Conservation (phyloP, 73 alveolate species). For the Tetrahymena malaccensis region DNA sequence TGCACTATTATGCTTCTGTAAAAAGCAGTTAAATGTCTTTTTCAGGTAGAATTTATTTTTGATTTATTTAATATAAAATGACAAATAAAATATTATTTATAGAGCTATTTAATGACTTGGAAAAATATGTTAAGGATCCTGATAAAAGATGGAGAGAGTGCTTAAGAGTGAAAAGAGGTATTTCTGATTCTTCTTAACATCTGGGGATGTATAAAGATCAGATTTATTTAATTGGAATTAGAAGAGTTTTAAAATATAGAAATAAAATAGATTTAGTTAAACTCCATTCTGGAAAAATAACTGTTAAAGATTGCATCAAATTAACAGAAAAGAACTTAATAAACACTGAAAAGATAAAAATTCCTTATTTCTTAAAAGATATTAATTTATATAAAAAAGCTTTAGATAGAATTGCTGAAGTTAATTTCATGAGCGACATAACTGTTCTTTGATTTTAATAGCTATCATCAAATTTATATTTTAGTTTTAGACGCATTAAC, state of each 20-base stretch:
- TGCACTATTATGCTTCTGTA: conserved; percentile 56
- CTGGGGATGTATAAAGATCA: conserved; percentile 80
- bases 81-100: conserved; percentile 48
- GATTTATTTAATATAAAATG: conserved; percentile 19
- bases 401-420: conserved; percentile 60
- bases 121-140: conserved; percentile 59
- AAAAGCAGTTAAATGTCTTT: not conserved
- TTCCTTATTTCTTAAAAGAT: conserved; percentile 67
- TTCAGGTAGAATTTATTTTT: not conserved
- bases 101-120: conserved; percentile 58
- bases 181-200: conserved; percentile 64
- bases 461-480: no score
- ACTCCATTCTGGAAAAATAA: conserved; percentile 60
- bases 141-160: conserved; percentile 64
- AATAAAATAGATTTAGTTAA: conserved; percentile 47
- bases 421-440: conserved; percentile 33
- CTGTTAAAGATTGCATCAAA: conserved; percentile 61
- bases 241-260: conserved; percentile 52
- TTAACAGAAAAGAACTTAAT: conserved; percentile 29
- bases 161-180: conserved; percentile 75
- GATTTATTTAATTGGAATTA: conserved; percentile 72
- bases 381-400: conserved; percentile 48
- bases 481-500: no score
- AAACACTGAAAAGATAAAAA: conserved; percentile 20
- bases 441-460: not conserved